Base-by-base conservation (phyloP, 2,329 filamentous ascomycete species). In the Lecanosticta acicola region DNA sequence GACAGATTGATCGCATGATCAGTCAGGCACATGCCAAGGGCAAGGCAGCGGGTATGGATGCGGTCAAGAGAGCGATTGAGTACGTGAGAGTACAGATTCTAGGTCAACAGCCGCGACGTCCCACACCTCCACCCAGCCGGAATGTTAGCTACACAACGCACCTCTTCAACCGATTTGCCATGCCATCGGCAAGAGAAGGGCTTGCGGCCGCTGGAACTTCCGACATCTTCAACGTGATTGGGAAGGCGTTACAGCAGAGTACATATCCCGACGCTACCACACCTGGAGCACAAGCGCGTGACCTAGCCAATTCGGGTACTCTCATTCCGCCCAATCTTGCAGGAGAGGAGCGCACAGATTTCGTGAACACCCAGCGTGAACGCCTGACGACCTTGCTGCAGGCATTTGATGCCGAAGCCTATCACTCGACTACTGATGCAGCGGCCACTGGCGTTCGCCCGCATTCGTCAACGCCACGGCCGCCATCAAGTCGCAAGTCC, bases 1-100 rank as follows among this genome's bases (percentile, higher is more conserved):
- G 76, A 35, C 81, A 87, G 55, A 97, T 98, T 67, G 93, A 98
- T 63, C 81, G 87, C 51, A 84, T 95, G 63, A 96, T 97, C 66
- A 83, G 83, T 54, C 79, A 81, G 49, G 76, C 83, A 33, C 90
- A 97, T 67, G 86, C 88, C 56, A 81, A 83, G 47, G 80, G 87
- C 51, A 86, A 83, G 68, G 74, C 81, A 13, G 81, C 87, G 32
- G 90, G 91, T 33, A 73, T 94, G 48, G 75, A 81, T 57, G 72
- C 69, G 29, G 55, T 73, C 17, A 68, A 72, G 56, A 62, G 66
- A 50, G 69, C 61, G 29, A 68, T 74, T 48, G 72, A 75, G 53
- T 74, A 70, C 62, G 68, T 93, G 55, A 84, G 84, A 60, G 84
- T 87, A 56, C 83, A 85, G 54, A 70, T 94, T 5, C 73, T 97